Evolutionary conservation across 208 protist genomes (phyloP).

Genomic region (Crithidia thermophila): DNA sequence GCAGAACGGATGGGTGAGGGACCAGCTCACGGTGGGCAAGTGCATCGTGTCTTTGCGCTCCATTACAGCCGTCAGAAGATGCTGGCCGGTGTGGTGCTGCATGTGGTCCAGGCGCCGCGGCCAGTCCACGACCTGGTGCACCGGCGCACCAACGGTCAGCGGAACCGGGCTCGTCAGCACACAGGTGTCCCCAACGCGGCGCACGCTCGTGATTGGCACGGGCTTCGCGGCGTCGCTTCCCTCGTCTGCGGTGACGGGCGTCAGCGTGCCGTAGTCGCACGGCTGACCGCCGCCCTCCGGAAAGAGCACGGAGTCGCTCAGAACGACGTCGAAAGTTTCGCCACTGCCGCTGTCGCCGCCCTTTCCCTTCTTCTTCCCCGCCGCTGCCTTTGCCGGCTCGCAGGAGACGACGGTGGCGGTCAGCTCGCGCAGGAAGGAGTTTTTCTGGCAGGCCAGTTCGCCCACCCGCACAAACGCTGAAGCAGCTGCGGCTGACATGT

Average conservation of each 20-base stretch:
- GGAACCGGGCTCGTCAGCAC: constrained; percentile 42
- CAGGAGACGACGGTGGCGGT: constrained; percentile 69
- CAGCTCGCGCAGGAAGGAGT: constrained; percentile 71
- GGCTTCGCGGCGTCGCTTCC: not conserved
- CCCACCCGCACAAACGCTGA: constrained; percentile 51
- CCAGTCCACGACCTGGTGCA: constrained; percentile 79
- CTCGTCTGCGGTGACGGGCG: not conserved
- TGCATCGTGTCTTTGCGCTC: constrained; percentile 45
- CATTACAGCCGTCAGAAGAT: constrained; percentile 84
- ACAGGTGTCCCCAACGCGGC: constrained; percentile 66
- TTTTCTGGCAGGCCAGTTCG: constrained; percentile 73
- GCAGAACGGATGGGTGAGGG: constrained; percentile 68
- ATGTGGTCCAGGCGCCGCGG: constrained; percentile 87
- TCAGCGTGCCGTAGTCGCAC: constrained; percentile 75
- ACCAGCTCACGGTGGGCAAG: constrained; percentile 85
- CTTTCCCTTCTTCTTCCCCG: constrained; percentile 42
- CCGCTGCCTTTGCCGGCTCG: constrained; percentile 20
- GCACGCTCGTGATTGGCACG: constrained; percentile 40
- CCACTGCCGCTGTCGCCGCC: constrained; percentile 3
- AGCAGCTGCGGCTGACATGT: constrained; percentile 17
- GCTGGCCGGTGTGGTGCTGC: constrained; percentile 94
- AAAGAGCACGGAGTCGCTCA: constrained; percentile 86
- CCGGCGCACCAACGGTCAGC: constrained; percentile 47
- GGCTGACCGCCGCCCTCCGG: constrained; percentile 91
- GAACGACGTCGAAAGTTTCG: constrained; percentile 58